Conservation (phyloP, 331 rosid species). For the Dryas integrifolia region DNA sequence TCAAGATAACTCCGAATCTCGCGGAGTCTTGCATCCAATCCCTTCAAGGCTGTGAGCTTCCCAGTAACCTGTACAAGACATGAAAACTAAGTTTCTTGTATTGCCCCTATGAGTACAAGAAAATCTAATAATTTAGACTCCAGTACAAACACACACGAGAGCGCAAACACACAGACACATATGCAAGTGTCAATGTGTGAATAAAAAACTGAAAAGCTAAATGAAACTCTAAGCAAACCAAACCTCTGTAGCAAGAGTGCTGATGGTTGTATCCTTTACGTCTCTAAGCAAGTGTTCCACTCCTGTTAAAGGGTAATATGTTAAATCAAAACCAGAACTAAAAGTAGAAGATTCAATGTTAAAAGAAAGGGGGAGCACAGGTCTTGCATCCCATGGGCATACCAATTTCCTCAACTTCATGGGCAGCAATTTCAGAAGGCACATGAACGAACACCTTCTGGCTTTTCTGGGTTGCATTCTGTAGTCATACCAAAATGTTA, state of each 20-base stretch:
- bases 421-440: slow-evolving; percentile 56
- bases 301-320: slow-evolving; percentile 30
- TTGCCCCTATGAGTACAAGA: neutral
- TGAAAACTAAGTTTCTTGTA: neutral
- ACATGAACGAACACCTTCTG: slow-evolving; percentile 58
- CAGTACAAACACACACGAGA: neutral
- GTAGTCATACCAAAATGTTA: slow-evolving; percentile 23
- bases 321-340: neutral
- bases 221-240: neutral
- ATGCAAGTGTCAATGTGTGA: too few relatives aligned
- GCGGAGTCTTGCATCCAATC: slow-evolving; percentile 45
- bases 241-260: slow-evolving; percentile 59
- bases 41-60: slow-evolving; percentile 52
- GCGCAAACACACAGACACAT: neutral
- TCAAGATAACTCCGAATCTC: slow-evolving; percentile 51
- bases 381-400: slow-evolving; percentile 22
- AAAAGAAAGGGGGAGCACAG: neutral
- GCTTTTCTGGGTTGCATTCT: slow-evolving; percentile 59
- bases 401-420: slow-evolving; percentile 53
- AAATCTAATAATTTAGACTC: neutral
- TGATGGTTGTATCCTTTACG: slow-evolving; percentile 55
- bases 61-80: slow-evolving; percentile 44
- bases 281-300: slow-evolving; percentile 62
- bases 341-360: neutral
- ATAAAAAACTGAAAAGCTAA: neutral